These are phyloP conservation scores for Coprinopsis strossmayeri DNA, from an alignment of 768 basidiomycete species.

Conservation along the genomic window DNA sequence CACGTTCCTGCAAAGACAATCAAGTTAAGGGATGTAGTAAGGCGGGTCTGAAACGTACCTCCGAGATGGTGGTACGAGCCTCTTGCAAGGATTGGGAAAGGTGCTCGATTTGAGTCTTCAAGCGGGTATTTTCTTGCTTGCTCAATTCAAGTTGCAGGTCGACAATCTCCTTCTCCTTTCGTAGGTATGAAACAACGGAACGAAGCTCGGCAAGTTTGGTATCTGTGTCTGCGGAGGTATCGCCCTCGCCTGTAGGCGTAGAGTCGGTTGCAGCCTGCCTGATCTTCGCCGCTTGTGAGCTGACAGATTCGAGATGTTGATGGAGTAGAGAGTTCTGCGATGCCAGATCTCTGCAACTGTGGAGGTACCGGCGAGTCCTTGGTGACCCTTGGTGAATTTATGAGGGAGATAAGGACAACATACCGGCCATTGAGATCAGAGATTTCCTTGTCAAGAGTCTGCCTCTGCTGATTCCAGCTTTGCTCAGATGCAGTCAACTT, in stretches of 20 bases:
- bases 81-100: constrained; percentile 65
- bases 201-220: constrained; percentile 67
- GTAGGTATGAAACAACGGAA: constrained; percentile 72
- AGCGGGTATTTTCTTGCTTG: constrained; percentile 64
- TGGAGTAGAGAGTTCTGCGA: constrained; percentile 75
- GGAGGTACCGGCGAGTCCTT: neutral
- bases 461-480: constrained; percentile 79
- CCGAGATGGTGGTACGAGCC: constrained; percentile 59
- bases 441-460: constrained; percentile 72
- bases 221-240: constrained; percentile 44
- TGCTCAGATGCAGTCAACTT: constrained; percentile 65
- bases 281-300: constrained; percentile 76
- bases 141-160: constrained; percentile 82
- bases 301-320: constrained; percentile 80
- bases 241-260: constrained; percentile 34
- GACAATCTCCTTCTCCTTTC: constrained; percentile 89
- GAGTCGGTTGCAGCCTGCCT: constrained; percentile 59
- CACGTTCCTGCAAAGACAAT: constrained; percentile 61
- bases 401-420: no score
- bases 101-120: constrained; percentile 74
- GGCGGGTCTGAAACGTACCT: constrained; percentile 33
- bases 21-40: neutral
- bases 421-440: constrained; percentile 66
- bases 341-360: constrained; percentile 65
- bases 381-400: no score